Evolutionary conservation across 139 green algal species (phyloP).

Genomic region (Gonium pectorale): DNA sequence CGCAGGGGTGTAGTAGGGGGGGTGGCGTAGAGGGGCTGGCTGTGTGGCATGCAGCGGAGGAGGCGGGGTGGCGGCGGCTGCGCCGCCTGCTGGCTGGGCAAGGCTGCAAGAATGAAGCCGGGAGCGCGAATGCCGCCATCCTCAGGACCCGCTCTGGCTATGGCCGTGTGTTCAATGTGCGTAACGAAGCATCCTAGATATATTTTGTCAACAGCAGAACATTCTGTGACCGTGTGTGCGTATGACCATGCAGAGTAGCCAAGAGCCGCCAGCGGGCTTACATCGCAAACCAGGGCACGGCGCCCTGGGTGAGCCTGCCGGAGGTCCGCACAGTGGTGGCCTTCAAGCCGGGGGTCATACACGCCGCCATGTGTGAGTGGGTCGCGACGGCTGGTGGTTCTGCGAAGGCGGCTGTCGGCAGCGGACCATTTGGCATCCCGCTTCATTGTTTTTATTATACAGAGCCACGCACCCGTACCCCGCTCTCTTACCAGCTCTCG

Average conservation of each 20-base stretch:
- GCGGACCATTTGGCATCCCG: too few species aligned
- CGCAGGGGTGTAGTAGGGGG: too few species aligned
- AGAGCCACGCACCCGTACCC: too few species aligned
- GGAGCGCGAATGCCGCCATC: not conserved
- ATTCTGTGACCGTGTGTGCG: not conserved
- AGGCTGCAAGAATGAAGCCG: too few species aligned
- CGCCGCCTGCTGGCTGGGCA: not conserved
- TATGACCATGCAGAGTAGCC: not conserved
- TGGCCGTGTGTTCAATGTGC: not conserved
- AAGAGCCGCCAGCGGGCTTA: conserved; percentile 1
- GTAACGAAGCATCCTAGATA: too few species aligned
- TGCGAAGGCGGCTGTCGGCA: too few species aligned
- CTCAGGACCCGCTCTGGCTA: not conserved
- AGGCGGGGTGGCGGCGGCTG: not conserved
- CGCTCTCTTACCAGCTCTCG: too few species aligned
- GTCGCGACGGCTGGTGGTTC: too few species aligned
- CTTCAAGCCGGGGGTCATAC: conserved; percentile 18
- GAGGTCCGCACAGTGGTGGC: conserved; percentile 11
- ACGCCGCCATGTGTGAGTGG: conserved; percentile 3
- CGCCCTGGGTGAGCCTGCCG: not conserved
- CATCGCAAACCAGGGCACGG: conserved; percentile 11
- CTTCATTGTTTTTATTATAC: too few species aligned
- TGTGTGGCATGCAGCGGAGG: not conserved
- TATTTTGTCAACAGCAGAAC: not conserved
- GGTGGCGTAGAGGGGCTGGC: too few species aligned